Base-by-base conservation (phyloP, 805 yeast species). In the Starmerella floris region DNA sequence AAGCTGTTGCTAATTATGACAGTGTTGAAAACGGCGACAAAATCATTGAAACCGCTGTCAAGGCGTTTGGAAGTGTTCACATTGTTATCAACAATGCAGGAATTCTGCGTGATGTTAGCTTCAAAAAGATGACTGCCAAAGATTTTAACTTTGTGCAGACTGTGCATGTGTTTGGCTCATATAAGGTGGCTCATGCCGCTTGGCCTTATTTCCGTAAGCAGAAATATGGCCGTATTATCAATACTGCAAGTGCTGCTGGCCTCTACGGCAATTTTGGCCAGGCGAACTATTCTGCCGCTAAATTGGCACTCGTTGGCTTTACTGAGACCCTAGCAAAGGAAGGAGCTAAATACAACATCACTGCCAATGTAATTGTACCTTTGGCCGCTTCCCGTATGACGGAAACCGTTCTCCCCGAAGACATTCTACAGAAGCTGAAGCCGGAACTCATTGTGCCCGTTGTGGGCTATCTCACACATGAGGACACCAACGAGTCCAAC, bases 231-330 rank as follows among this genome's bases (percentile, higher is more conserved):
- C 73, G 97, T 55, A 72, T 88, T 54, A 64, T 88, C 55, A 87
- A 84, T 71, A 87, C 96, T n/a, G 77, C 94, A 23, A 85, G 95
- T 3, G 95, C 97, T 3, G 97, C 97, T 28, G 98, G 98, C 20
- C 70, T 88, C 51, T 88, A 80, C 61, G 98, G 98, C 49, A 85
- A 85, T 65, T 88, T 87, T 64, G 98, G 98, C 39, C 98, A 88
- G 66, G 76, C 94, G 32, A 88, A 88, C 66, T 88, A 88, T 65
- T 77, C 95, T 1, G 87, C 95, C 23, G 96, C 95, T 20, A 88
- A 88, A 63, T 67, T 82, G 49, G 97, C 83, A 16, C 67, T 85
- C 41, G 82, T 88, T 43, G 97, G 96, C 10, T 75, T 88, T 54
- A 80, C 94, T 37, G 95, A 88, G 63, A 85, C 96, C 8, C 73